These are phyloP conservation scores for Sordariomycetes sp. DNA, from an alignment of 2,329 filamentous ascomycete genomes.

Conservation along the genomic window DNA sequence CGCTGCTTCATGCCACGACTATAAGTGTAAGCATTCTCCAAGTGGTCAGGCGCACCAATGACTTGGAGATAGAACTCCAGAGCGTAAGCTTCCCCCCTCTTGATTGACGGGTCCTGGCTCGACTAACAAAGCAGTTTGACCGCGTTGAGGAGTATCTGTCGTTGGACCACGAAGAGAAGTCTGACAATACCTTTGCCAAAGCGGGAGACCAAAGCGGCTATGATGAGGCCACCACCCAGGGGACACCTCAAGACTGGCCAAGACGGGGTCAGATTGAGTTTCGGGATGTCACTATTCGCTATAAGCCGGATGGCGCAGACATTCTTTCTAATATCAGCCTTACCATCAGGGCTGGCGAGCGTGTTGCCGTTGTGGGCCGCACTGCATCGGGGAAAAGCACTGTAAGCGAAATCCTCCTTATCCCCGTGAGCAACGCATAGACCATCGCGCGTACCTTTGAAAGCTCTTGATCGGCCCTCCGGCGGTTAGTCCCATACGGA, in stretches of 20 bases:
- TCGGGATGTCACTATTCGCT: slow-evolving; percentile 24
- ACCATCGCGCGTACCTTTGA: no score
- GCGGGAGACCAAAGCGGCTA: slow-evolving; percentile 14
- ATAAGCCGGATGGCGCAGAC: slow-evolving; percentile 22
- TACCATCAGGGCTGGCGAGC: slow-evolving; percentile 46
- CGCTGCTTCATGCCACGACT: slow-evolving; percentile 32
- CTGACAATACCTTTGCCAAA: slow-evolving; percentile 15
- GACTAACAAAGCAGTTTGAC: slow-evolving; percentile 17
- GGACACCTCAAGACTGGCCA: slow-evolving; percentile 21
- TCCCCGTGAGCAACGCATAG: no score
- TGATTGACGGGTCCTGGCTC: background rate
- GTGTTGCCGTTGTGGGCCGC: slow-evolving; percentile 62
- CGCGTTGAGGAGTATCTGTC: slow-evolving; percentile 24
- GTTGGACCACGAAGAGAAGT: slow-evolving; percentile 22
- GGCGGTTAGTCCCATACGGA: no score
- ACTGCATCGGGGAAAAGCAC: slow-evolving; percentile 70
- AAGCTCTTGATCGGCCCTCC: no score
- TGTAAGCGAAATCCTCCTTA: slow-evolving; percentile 23
- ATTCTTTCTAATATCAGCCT: slow-evolving; percentile 30
- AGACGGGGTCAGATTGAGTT: slow-evolving; percentile 23
- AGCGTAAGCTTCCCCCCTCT: slow-evolving; percentile 19
- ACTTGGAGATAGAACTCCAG: slow-evolving; percentile 36
- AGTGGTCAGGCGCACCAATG: slow-evolving; percentile 31
- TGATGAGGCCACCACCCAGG: slow-evolving; percentile 5
- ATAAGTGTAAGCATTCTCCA: slow-evolving; percentile 30